Base-by-base conservation (phyloP, 257 asterid genomes). In the Buddleja alternifolia region DNA sequence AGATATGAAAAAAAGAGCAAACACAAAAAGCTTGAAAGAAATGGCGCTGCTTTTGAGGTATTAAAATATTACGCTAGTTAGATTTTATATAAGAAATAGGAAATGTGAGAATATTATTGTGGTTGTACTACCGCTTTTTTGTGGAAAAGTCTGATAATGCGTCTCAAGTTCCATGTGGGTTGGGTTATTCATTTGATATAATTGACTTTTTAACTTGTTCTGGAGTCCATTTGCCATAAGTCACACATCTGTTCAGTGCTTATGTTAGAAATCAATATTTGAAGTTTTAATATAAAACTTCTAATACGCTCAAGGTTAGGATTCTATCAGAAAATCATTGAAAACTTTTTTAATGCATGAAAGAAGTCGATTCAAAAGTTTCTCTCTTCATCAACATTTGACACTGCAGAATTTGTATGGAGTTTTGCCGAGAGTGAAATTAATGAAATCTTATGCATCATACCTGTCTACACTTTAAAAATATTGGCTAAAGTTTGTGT, bases 1-100 rank as follows among this genome's bases (percentile, higher is more conserved):
- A 71, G 99, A 90, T 64, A 88, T 77, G 92, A 93, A 93, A 73
- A 89, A 75, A 78, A 80, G 81, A 84, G 97, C 97, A 74, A 93
- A 93, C 83, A 90, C 90, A 6, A 90, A 85, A 84, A 90, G 99
- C 86, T 84, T 90, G 81, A 93, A 93, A 77, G 97, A 90, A 77
- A 84, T 93, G 97, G 89, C 96, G 45, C 60, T 87, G 83, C 95
- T 93, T 72, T 77, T 93, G 80, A 88, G 97, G 99, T 83, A 80
- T 70, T 48, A 19, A 3, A 61, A 17, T 48, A 16, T 55, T 57
- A 10, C 64, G 21, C 11, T 25, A 8, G 21, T 25, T 60, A 6
- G 21, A 37, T 68, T 24, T 58, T 56, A 55, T 69, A 17, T 34
- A 19, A 64, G 60, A 53, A 55, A 17, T 34, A 19, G 59, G 60